Evolutionary conservation across 2,329 filamentous ascomycete species (phyloP).

Genomic region (Rutstroemia sp.): DNA sequence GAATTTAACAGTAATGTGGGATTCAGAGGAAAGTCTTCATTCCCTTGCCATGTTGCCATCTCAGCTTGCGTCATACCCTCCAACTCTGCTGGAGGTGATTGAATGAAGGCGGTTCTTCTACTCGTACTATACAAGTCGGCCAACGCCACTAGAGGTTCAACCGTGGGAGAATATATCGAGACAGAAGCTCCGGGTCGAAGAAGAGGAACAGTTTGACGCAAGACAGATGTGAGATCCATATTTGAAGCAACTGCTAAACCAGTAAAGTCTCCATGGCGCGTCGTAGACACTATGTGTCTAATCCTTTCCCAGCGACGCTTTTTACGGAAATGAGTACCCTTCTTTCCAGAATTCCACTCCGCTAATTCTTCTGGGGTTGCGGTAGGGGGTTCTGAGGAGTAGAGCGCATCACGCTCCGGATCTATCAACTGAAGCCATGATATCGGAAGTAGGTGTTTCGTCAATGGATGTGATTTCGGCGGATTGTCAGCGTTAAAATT

Average conservation of each 20-base stretch:
- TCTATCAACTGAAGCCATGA: constrained; percentile 89
- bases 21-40: constrained; percentile 76
- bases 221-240: constrained; percentile 72
- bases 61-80: constrained; percentile 37
- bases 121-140: constrained; percentile 80
- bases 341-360: constrained; percentile 71
- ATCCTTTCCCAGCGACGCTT: constrained; percentile 71
- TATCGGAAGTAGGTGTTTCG: constrained; percentile 71
- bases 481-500: constrained; percentile 65
- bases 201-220: constrained; percentile 70
- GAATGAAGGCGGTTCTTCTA: constrained; percentile 67
- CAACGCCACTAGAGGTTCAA: constrained; percentile 71
- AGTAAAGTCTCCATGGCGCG: constrained; percentile 69
- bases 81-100: constrained; percentile 40
- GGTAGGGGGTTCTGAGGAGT: constrained; percentile 55
- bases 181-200: constrained; percentile 77
- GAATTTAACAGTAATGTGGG: constrained; percentile 76
- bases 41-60: constrained; percentile 50
- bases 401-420: constrained; percentile 67
- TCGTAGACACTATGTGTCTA: constrained; percentile 64
- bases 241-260: constrained; percentile 74
- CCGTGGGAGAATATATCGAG: constrained; percentile 73
- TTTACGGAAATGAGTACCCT: constrained; percentile 84
- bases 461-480: constrained; percentile 58
- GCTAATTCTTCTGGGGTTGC: constrained; percentile 55